phyloP scores from a whole-genome alignment of 371 early-diverging fungal species.

The Choanephora cucurbitarum region DNA sequence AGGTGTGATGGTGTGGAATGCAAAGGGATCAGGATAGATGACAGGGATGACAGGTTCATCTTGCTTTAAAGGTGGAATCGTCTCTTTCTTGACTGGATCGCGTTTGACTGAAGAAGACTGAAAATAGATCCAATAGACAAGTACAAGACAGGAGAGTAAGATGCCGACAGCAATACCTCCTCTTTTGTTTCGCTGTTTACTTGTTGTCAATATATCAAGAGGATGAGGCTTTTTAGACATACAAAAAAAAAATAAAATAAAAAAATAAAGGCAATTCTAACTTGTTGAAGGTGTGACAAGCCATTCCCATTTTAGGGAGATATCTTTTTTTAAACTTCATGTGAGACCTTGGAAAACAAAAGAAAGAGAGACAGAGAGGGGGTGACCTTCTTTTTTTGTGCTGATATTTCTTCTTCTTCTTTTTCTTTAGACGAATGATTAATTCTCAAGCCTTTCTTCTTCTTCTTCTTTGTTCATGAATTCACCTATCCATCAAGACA shows the following conservation, averaged over 20 bases:
- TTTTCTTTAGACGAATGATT: not conserved
- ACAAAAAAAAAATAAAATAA: not conserved
- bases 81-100: not conserved
- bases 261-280: not conserved
- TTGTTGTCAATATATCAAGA: not conserved
- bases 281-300: no score
- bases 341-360: not conserved
- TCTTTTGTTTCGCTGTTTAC: not conserved
- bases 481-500: slow-evolving; percentile 31
- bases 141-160: no score
- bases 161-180: no score
- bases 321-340: no score
- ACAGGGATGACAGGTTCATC: slow-evolving; percentile 15
- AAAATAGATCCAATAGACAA: not conserved
- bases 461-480: slow-evolving; percentile 10
- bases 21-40: slow-evolving; percentile 21
- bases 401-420: not conserved
- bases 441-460: not conserved
- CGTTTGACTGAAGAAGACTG: not conserved
- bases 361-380: not conserved
- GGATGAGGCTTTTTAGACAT: not conserved
- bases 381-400: not conserved
- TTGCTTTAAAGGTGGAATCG: not conserved
- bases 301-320: no score
- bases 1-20: slow-evolving; percentile 4